These are phyloP conservation scores for Ganoderma multipileum DNA, from an alignment of 1,284 basidiomycete genomes.

Conservation along the genomic window DNA sequence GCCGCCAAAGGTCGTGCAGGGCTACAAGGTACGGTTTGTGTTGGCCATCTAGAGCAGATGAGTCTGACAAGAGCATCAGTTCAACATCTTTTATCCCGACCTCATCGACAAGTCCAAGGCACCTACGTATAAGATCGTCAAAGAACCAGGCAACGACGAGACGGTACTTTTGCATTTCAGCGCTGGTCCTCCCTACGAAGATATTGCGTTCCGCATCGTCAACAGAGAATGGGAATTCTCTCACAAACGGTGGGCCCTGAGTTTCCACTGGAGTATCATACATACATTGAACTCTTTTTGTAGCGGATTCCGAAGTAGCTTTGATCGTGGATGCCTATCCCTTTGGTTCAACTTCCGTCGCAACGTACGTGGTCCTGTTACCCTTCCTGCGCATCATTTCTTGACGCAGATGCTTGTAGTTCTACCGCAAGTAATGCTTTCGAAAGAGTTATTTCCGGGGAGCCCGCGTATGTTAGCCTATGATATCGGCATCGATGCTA, in stretches of 20 bases:
- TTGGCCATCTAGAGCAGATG: neutral
- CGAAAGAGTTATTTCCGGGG: too few relatives aligned
- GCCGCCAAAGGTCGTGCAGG: slow-evolving; percentile 97
- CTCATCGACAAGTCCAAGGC: slow-evolving; percentile 97
- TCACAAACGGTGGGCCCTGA: slow-evolving; percentile 78
- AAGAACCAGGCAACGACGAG: slow-evolving; percentile 92
- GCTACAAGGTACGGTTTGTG: slow-evolving; percentile 81
- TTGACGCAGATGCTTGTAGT: slow-evolving; percentile 49
- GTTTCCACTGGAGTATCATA: neutral
- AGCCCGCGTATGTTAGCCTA: neutral
- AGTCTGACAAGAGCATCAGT: slow-evolving; percentile 49
- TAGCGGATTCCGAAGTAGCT: slow-evolving; percentile 86
- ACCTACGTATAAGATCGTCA: slow-evolving; percentile 93
- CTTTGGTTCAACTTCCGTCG: slow-evolving; percentile 90
- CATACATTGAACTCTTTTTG: slow-evolving; percentile 20
- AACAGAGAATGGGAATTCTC: slow-evolving; percentile 99
- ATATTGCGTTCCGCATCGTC: slow-evolving; percentile 98
- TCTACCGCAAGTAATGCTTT: slow-evolving; percentile 67
- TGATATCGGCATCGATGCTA: too few relatives aligned
- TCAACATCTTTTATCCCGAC: slow-evolving; percentile 96
- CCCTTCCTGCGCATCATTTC: slow-evolving; percentile 14
- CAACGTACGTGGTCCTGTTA: slow-evolving; percentile 63
- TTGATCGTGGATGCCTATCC: slow-evolving; percentile 85
- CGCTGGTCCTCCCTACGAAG: slow-evolving; percentile 98
- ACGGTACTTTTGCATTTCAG: slow-evolving; percentile 94